Percentiles rank a stretch among this genome's conserved stretches.
These are phyloP conservation scores for Firmiana major DNA, from an alignment of 345 rosid species.

Conservation along the genomic window DNA sequence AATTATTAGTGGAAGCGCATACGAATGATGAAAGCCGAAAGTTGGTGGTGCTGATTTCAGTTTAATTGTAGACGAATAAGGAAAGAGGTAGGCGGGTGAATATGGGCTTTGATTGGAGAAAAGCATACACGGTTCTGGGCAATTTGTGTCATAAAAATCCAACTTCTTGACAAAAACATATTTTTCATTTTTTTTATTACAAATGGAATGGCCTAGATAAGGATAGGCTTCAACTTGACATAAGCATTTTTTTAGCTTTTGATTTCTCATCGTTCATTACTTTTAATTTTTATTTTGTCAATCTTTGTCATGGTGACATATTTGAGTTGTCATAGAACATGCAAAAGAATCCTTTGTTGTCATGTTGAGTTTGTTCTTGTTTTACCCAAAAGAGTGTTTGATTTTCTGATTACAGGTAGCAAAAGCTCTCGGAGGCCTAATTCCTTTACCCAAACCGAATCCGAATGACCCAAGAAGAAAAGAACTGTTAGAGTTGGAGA, in stretches of 20 bases:
- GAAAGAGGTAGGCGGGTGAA: not conserved
- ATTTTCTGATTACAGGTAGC: conserved; percentile 52
- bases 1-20: too few relatives aligned
- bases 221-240: not conserved
- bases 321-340: not conserved
- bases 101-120: not conserved
- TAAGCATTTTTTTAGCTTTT: not conserved
- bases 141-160: not conserved
- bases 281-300: not conserved
- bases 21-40: not conserved
- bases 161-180: not conserved
- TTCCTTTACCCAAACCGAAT: conserved; percentile 47
- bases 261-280: too few relatives aligned
- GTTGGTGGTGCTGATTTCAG: not conserved
- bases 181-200: not conserved
- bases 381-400: conserved; percentile 31
- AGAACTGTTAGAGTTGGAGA: conserved; percentile 64
- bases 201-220: not conserved
- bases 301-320: not conserved
- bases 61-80: not conserved
- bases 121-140: not conserved
- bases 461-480: conserved; percentile 54
- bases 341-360: not conserved
- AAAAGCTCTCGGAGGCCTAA: conserved; percentile 60
- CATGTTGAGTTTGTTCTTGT: conserved; percentile 8